These are phyloP conservation scores for Podaxis sp. DNA, from an alignment of 768 basidiomycete species.

Conservation along the genomic window DNA sequence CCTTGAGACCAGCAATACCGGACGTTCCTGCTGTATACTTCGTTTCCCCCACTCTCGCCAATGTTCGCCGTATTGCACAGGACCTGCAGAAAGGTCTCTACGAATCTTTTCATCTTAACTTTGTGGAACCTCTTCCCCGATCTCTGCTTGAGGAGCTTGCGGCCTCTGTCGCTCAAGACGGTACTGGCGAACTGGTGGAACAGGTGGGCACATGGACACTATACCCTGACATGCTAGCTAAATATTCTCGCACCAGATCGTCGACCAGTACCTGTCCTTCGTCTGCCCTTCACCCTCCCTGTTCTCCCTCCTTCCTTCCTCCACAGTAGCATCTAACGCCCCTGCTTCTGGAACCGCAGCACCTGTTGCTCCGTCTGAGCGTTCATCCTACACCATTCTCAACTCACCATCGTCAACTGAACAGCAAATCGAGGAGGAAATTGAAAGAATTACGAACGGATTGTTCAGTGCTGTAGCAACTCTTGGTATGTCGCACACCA, in stretches of 20 bases:
- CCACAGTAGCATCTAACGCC: constrained; percentile 28
- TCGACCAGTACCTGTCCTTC: constrained; percentile 97
- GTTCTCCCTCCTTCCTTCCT: constrained; percentile 82
- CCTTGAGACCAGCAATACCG: constrained; percentile 80
- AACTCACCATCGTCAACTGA: constrained; percentile 92
- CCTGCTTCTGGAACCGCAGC: constrained; percentile 32
- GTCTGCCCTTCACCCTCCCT: constrained; percentile 89
- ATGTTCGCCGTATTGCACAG: constrained; percentile 88
- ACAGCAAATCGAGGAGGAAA: constrained; percentile 88
- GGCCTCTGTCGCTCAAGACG: constrained; percentile 79
- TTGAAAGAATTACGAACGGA: constrained; percentile 88
- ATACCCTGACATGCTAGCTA: constrained; percentile 12
- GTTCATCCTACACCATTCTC: constrained; percentile 74
- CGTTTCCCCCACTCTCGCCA: constrained; percentile 84
- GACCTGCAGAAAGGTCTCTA: constrained; percentile 90
- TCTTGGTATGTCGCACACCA: constrained; percentile 52
- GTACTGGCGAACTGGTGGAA: constrained; percentile 77
- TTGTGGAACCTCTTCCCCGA: constrained; percentile 89
- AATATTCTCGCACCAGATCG: constrained; percentile 51
- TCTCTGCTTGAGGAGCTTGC: constrained; percentile 93
- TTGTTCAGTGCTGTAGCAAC: constrained; percentile 91
- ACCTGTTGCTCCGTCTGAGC: constrained; percentile 29
- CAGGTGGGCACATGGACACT: constrained; percentile 47
- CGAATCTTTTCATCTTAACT: constrained; percentile 92
- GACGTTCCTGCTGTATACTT: constrained; percentile 99